Conservation (phyloP, 208 protist genomes). For the Leishmania mexicana region DNA sequence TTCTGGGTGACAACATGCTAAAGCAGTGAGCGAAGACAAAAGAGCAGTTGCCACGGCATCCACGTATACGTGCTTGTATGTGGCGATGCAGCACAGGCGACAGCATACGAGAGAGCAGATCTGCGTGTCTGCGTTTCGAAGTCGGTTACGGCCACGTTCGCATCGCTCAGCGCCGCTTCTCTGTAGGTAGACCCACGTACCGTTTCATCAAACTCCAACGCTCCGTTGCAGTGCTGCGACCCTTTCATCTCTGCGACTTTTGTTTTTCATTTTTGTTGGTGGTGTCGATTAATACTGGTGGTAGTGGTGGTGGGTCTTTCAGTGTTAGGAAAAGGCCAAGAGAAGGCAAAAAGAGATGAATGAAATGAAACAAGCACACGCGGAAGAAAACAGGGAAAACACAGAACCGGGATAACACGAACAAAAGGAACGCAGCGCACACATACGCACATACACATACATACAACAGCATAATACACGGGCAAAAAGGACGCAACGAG, state of each 20-base stretch:
- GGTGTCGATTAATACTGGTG: neutral
- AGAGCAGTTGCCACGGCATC: neutral
- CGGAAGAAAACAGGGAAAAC: neutral
- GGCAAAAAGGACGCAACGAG: neutral
- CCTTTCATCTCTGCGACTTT: neutral
- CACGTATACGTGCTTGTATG: neutral
- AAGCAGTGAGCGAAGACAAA: neutral
- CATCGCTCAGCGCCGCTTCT: neutral
- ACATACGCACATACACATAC: neutral
- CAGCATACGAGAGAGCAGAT: neutral
- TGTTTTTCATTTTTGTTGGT: neutral
- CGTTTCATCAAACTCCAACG: neutral
- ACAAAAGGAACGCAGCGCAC: neutral
- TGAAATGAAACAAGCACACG: conserved; percentile 5
- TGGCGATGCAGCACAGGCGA: neutral
- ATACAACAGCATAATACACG: neutral
- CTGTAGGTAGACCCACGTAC: neutral
- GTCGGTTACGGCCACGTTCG: neutral
- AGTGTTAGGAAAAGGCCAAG: neutral
- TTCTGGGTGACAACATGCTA: neutral
- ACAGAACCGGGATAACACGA: neutral
- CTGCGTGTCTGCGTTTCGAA: neutral
- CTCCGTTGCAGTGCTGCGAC: neutral
- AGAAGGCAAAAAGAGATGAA: neutral
- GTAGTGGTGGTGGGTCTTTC: neutral